Base-by-base conservation (phyloP, 306 rosid species). In the Begonia loranthoides region DNA sequence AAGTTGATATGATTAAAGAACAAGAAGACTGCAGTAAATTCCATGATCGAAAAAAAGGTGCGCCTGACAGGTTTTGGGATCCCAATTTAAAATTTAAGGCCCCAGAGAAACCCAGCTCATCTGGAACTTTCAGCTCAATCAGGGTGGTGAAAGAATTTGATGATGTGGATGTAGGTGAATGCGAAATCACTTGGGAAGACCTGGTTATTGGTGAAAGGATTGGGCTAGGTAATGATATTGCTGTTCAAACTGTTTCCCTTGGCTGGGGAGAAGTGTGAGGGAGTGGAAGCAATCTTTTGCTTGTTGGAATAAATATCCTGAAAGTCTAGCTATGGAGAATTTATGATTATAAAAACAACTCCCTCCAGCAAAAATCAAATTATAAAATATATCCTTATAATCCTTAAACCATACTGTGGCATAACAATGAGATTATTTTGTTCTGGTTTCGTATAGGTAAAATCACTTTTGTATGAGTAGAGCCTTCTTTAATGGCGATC, bases 131-230 rank as follows among this genome's bases (percentile, higher is more conserved):
- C 58, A 55, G 55, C 43, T 43, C 70, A 51, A 86, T 64, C 59
- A 86, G 82, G 78, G 63, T 66, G 51, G 93, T 76, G 65, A 76
- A 73, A 67, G 74, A 83, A 57, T 79, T 83, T 75, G 96, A 92
- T 50, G 95, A 86, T 63, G 96, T 79, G 54, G 94, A 86, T 60
- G 96, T 92, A 13, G 82, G 94, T 54, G 84, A 92, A 76, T 76
- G 95, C 57, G 99, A 92, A 79, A 80, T 92, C 69, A 86, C 80
- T 6, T 92, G 99, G 99, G 99, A 86, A 65, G 88, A 86, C 66
- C 86, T 92, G 64, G 74, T 69, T 68, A 59, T 86, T 76, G 94
- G 96, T 63, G 96, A 86, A 73, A 83, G 99, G 68, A 86, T 92
- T 74, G 99, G 96, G 39, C 70, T 92, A 68, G 99, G 99, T 92